Conservation (phyloP, 1,284 basidiomycete species). For the Schizophyllum amplum region DNA sequence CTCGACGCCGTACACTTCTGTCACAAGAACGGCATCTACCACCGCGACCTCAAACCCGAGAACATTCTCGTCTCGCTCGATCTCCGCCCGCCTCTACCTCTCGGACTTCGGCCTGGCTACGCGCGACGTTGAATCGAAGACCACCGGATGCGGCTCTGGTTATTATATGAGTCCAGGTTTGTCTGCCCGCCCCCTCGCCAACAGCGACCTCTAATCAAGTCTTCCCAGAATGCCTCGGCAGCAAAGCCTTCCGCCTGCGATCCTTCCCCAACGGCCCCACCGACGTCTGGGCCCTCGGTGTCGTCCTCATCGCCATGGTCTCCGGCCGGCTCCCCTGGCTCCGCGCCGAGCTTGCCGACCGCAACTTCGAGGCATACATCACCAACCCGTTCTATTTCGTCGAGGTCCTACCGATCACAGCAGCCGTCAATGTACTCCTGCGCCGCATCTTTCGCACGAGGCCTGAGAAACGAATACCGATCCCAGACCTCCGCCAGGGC, state of each 20-base stretch:
- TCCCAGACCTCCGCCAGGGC: not conserved
- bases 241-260: constrained; percentile 16
- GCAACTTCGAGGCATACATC: not conserved
- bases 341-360: constrained; percentile 5
- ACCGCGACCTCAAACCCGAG: constrained; percentile 76
- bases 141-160: constrained; percentile 67
- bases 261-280: constrained; percentile 53
- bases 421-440: not conserved
- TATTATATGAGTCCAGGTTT: constrained; percentile 67
- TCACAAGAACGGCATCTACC: constrained; percentile 59
- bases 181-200: constrained; percentile 14
- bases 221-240: constrained; percentile 8
- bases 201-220: not conserved
- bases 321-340: constrained; percentile 23
- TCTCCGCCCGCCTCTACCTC: constrained; percentile 51
- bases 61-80: constrained; percentile 60
- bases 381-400: not conserved
- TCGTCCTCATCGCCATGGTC: constrained; percentile 66
- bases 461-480: not conserved
- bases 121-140: constrained; percentile 47
- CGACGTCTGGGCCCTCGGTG: constrained; percentile 74
- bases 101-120: constrained; percentile 78
- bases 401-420: not conserved
- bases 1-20: constrained; percentile 25
- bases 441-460: not conserved